Base-by-base conservation (phyloP, 768 basidiomycete genomes). In the Chalciporus sphaerocephalus region DNA sequence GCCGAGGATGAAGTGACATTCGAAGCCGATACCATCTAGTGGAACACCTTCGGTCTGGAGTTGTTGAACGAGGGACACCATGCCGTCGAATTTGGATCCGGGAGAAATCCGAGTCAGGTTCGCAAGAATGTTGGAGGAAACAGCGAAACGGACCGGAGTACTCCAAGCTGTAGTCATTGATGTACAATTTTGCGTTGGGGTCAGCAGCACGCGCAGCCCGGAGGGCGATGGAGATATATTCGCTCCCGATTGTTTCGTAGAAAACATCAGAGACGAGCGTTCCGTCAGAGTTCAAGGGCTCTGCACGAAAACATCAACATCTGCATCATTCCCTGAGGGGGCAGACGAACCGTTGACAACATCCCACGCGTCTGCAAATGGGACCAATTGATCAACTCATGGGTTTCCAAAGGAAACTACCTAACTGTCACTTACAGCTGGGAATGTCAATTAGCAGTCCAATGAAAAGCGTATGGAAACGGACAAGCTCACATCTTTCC, bases 1-100 rank as follows among this genome's bases (percentile, higher is more conserved):
- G 16, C 80, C 81, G 20, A 83, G 74, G 55, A 80, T 76, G 50
- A 82, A 68, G 60, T 84, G 83, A 40, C 69, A 63, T 64, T 83
- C 76, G 43, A 82, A 68, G 45, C 83, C 83, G 37, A 86, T 65
- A 32, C 80, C 82, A 55, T 83, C 76, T 53, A 84, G 68, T 5
- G 82, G 81, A 1, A 71, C 71, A 18, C 72, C 74, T 21, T 67
- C 63, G 0, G 66, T 62, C 48, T 75, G 56, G 40, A 83, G 74
- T n/a, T 67, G 60, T 44, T 72, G 65, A 20, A 80, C 72, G 40
- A 83, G 74, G 49, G 72, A 73, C 50, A 72, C 61, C 70, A 81
- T 74, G 16, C 76, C 74, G 30, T 78, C 76, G 13, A 79, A 59
- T 32, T 59, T 58, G 15, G 45, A 28, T 6, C 56, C 57, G 52